Conservation (phyloP, 306 rosid genomes). For the Vicia sativa region DNA sequence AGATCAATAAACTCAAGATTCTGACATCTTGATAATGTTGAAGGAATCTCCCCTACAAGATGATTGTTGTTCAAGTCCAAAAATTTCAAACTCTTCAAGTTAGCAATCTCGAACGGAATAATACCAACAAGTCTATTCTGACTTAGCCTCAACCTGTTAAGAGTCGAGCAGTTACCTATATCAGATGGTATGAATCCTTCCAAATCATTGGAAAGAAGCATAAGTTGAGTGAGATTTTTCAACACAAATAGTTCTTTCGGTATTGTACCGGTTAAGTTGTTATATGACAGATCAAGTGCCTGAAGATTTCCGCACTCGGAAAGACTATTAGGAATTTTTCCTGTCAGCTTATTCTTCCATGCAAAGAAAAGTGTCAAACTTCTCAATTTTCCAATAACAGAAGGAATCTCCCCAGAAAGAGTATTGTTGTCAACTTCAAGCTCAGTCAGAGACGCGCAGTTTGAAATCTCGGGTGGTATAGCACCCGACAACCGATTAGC, state of each 20-base stretch:
- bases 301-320: conserved; percentile 64
- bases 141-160: conserved; percentile 67
- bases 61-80: conserved; percentile 65
- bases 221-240: conserved; percentile 65
- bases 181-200: conserved; percentile 81
- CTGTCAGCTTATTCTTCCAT: conserved; percentile 75
- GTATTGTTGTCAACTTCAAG: conserved; percentile 83
- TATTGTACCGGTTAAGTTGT: conserved; percentile 62
- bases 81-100: conserved; percentile 60
- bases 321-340: conserved; percentile 75
- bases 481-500: conserved; percentile 68
- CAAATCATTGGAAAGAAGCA: conserved; percentile 73
- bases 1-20: conserved; percentile 56
- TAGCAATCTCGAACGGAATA: conserved; percentile 79
- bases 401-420: conserved; percentile 72
- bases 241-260: conserved; percentile 64
- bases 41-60: conserved; percentile 75
- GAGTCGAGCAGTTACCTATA: conserved; percentile 74
- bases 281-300: conserved; percentile 77
- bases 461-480: conserved; percentile 71
- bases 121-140: conserved; percentile 61
- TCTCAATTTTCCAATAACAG: conserved; percentile 65
- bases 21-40: neutral
- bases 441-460: conserved; percentile 60
- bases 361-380: conserved; percentile 70